Base-by-base conservation (phyloP, 2,329 filamentous ascomycete species). In the Pseudogymnoascus sp. region DNA sequence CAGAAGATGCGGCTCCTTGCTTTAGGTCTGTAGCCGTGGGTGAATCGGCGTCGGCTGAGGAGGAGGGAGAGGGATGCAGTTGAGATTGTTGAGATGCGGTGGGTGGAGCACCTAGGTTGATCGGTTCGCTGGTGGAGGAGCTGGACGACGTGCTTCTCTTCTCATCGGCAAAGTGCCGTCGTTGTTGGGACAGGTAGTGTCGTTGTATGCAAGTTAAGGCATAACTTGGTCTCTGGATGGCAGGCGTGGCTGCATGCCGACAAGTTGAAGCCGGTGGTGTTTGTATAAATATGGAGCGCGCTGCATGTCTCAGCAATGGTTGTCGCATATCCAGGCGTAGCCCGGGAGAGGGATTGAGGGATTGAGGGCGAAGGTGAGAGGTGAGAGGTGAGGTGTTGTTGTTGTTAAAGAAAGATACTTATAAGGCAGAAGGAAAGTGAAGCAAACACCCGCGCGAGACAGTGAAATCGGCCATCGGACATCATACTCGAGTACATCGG, bases 141-240 rank as follows among this genome's bases (percentile, higher is more conserved):
- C 34, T 37, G 55, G 61, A 52, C 13, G 52, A 62, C 19, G 57
- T 61, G 57, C 65, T 59, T 60, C 69, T 68, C 61, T 66, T 65
- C 35, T 68, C 65, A 38, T 71, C 67, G 55, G 66, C 67, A 41
- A 70, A 71, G 15, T 68, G 70, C 34, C 67, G 66, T 60, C 41
- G 52, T 58, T 56, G 59, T 52, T 56, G 35, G 30, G 19, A 48
- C 52, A 72, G 72, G 59, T 74, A 73, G 61, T 71, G 74, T 39
- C 75, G 77, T 72, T 71, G 72, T 63, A 74, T 58, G 63, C 75
- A 77, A 60, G 71, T 70, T 59, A 74, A 74, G 23, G 68, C 60
- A 34, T 34, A 13, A 5, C 30, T 21, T 34, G 55, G 10, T 8
- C 30, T 23, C 34, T 57, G 55, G 18, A 57, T 34, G 12, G 55